Base-by-base conservation (phyloP, 2,329 filamentous ascomycete genomes). In the Fonsecaea multimorphosa region DNA sequence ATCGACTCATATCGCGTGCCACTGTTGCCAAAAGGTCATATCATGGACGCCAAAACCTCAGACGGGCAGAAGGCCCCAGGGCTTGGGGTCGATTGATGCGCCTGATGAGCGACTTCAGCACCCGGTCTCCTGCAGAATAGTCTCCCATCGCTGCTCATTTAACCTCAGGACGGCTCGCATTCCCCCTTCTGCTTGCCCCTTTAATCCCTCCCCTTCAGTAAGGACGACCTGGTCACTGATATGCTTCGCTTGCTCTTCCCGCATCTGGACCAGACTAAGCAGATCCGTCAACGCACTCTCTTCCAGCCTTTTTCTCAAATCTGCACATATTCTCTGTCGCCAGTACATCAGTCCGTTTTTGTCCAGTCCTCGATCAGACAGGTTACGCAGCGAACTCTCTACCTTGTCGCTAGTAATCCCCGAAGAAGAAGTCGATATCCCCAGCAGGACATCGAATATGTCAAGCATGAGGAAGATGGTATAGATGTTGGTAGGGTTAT, bases 401-500 rank as follows among this genome's bases (percentile, higher is more conserved):
- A 56, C 46, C 27, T 66, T 58, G 56, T 46, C 61, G 14, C 38
- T 16, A 9, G 29, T 36, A 22, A 29, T 31, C 3, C 8, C 8
- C 12, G 24, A 61, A 2, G 55, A 22, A 8, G 55, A 32, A 14
- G 19, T 55, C 38, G 29, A 32, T 24, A 60, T 56, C 6, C 55
- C 60, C 9, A 66, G 36, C 7, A 66, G 3, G 4, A 38, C 60
- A 46, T 66, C 61, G 12, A 66, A 64, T 14, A 62, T 57, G 16
- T 59, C 64, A 12, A 66, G 64, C 54, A 60, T 58, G 34, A 66
- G 46, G 34, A 64, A 66, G 36, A 63, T 64, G 8, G 60, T 64
- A 56, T 66, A 62, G 22, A 63, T 51, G 19, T 66, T 56, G 19
- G 61, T 64, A 16, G 61, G 60, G 27, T 63, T 66, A 19, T 64